A percentile compares a stretch with the other conserved stretches of the same genome.
Conservation (phyloP, 306 rosid species). For the Casuarina equisetifolia region DNA sequence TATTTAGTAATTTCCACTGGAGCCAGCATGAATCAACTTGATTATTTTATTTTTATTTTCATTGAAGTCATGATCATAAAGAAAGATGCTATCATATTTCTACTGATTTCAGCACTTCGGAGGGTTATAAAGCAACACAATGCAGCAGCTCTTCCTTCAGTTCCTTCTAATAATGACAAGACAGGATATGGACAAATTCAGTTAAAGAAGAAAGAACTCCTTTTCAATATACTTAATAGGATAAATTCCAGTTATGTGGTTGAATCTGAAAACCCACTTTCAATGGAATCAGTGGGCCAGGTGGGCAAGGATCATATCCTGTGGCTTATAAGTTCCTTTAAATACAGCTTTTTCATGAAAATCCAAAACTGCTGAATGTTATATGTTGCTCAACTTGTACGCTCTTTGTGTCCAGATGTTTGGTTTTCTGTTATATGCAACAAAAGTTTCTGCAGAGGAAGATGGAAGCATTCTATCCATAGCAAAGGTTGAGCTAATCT, state of each 20-base stretch:
- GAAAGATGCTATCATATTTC: conserved; percentile 25
- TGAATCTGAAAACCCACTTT: conserved; percentile 64
- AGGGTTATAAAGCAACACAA: conserved; percentile 63
- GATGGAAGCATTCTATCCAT: conserved; percentile 51
- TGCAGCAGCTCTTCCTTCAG: conserved; percentile 52
- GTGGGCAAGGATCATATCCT: conserved; percentile 36
- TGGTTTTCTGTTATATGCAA: conserved; percentile 68
- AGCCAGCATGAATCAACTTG: background rate
- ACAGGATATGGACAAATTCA: conserved; percentile 65
- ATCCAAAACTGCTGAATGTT: conserved; percentile 24
- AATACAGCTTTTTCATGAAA: conserved; percentile 16
- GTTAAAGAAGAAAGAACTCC: conserved; percentile 42
- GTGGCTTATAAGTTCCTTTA: conserved; percentile 1
- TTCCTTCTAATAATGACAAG: conserved; percentile 66
- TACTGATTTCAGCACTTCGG: conserved; percentile 67
- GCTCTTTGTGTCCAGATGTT: conserved; percentile 60
- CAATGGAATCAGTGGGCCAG: conserved; percentile 90
- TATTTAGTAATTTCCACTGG: conserved; percentile 3
- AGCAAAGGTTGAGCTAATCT: conserved; percentile 53
- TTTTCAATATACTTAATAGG: conserved; percentile 58
- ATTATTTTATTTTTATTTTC: background rate
- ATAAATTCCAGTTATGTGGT: conserved; percentile 40
- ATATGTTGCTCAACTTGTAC: conserved; percentile 22
- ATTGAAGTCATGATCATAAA: conserved; percentile 14
- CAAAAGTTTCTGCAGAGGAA: conserved; percentile 54